Base-by-base conservation (phyloP, 148 eudicot genomes). In the Vaccinium vitisidaea region DNA sequence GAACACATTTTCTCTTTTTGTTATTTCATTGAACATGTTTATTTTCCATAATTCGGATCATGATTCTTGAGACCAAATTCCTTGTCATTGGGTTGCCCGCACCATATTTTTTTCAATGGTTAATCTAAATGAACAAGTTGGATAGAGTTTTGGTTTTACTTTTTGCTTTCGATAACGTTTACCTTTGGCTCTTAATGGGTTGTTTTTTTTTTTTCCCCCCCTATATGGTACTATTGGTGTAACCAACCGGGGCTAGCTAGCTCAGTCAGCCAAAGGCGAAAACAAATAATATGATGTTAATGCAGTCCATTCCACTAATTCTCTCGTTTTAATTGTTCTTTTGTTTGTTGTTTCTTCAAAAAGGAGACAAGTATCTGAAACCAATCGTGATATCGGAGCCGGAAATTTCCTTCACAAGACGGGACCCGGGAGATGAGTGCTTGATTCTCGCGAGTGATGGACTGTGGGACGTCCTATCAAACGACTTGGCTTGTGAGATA, bases 381-480 rank as follows among this genome's bases (percentile, higher is more conserved):
- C 84, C 87, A 19, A 4, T 79, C 2, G 87, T 87, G 77, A 87
- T 77, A 70, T 82, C 89, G 1, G 92, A 90, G 70, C 92, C 92
- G 0, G 90, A 90, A 50, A 83, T 88, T 65, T 80, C 88, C n/a
- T 36, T 90, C 70, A 85, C 87, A 9, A 65, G 49, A 55, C 81
- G 90, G 32, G 80, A 84, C 11, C 83, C 88, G 8, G 82, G 81
- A 32, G 92, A 90, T 6, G 90, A 90, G 84, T 90, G 86, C 53
- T 70, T 90, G 80, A 85, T 90, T 79, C 79, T 90, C 0, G 92
- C 88, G 1, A 90, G 92, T 46, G 92, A 90, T 54, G 92, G 92
- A 6, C 79, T 90, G 30, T 90, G 92, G 90, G 89, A 90, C 25
- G 90, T 87, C 30, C 59, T 90, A 61, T 70, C 90, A 14, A 90